Evolutionary conservation across 495 filamentous ascomycete species (phyloP), one percentile per base, ranked within the genome.

Genomic region (Aspergillus leporis): DNA sequence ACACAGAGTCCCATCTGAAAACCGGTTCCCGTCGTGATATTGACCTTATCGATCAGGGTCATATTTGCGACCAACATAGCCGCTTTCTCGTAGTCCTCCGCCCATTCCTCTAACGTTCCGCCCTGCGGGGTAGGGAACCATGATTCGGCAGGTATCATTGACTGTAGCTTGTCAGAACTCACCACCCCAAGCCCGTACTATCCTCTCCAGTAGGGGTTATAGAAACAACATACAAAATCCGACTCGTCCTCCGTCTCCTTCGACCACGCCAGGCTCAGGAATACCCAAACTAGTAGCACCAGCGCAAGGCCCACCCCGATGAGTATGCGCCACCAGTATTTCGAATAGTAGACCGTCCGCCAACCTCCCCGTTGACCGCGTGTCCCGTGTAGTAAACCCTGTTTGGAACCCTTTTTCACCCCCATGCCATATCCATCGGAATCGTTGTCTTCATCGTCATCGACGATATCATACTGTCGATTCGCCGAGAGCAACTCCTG

Each of bases 1-100:
- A 98, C 92, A 55, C 92, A 94, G 49, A 92, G 78, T 0, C 88
- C 91, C 88, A 93, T 93, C 69, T 82, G 77, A 93, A 93, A 97
- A 8, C 94, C 93, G 0, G 86, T 92, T 0, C 93, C 93, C 0
- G 93, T 96, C 0, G 94, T 97, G 62, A 97, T 80, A 70, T 97
- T 97, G 55, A 98, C 90, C 70, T 97, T 98, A 68, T 97, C 93
- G 28, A 88, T 77, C 38, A 98, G 73, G 10, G 84, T 91, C 93
- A 98, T 96, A 68, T 82, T 80, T 53, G 75, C 69, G 0, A 97
- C 94, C 75, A 98, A 70, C 56, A 78, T 80, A 45, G 87, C 84
- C 0, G 94, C 94, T 69, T 95, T 96, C 25, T 74, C 70, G 69
- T 97, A 98, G 61, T 87, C 90, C 41, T 87, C 84, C 19, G 83